These are phyloP conservation scores for Plasmodium gonderi DNA, from an alignment of 169 alveolate species.

Conservation along the genomic window DNA sequence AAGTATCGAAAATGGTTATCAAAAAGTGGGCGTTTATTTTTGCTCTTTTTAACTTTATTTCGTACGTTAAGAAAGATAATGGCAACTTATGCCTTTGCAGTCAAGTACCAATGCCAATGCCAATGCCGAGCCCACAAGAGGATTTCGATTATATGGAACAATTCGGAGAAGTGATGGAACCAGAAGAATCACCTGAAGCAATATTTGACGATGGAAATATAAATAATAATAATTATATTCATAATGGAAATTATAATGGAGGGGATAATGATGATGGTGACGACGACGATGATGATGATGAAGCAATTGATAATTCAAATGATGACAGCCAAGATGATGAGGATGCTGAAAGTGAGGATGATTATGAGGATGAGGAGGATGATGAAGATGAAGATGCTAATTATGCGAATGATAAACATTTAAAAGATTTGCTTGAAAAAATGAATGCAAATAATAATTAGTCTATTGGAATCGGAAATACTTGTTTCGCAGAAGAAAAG, in stretches of 20 bases:
- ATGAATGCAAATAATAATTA: background rate
- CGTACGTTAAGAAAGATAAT: conserved; percentile 3
- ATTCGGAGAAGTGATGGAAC: background rate
- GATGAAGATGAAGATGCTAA: background rate
- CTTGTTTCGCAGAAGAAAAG: too few relatives aligned
- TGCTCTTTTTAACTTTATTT: background rate
- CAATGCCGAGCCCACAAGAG: conserved; percentile 11
- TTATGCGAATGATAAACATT: background rate
- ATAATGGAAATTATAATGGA: background rate
- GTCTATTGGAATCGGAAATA: too few relatives aligned
- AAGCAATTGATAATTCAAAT: background rate
- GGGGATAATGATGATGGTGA: conserved; percentile 24
- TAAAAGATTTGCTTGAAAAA: background rate
- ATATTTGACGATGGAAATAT: conserved; percentile 42
- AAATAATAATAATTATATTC: background rate
- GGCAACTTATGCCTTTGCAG: background rate
- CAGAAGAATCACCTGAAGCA: background rate
- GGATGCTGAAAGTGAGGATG: background rate
- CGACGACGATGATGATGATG: conserved; percentile 60
- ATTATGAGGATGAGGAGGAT: conserved; percentile 4
- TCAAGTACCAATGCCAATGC: background rate
- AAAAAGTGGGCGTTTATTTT: conserved; percentile 1
- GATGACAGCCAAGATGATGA: conserved; percentile 6
- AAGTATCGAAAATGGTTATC: conserved; percentile 15
- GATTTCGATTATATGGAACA: conserved; percentile 19